Base-by-base conservation (phyloP, 352 stramenopile species). In the Pythium plurisporium region DNA sequence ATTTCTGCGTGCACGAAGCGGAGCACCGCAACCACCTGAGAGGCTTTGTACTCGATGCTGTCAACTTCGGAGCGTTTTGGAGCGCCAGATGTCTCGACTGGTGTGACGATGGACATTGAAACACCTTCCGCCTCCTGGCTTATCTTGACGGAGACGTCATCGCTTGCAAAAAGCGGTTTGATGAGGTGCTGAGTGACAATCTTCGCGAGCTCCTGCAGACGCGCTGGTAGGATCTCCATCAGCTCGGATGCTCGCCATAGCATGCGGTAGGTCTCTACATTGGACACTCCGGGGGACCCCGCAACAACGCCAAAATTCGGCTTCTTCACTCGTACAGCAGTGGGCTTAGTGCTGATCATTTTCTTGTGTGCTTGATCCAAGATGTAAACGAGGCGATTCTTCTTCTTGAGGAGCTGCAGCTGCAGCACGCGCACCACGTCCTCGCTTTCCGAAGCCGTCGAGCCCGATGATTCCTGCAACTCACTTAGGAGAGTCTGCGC, bases 221-320 rank as follows among this genome's bases (percentile, higher is more conserved):
- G 74, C 9, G 63, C 58, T 2, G 65, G 56, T 14, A 87, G 58
- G 15, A 77, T 56, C 5, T 72, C 65, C 60, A 87, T 60, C 26
- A 79, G 48, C 46, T 80, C 65, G 30, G 78, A 86, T 15, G 78
- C 79, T 23, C 60, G 69, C 78, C 78, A 91, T n/a, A 88, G 80
- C 8, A 77, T 68, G 0, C 26, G 49, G 8, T 20, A 57, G 2
- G 53, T 51, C 17, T 61, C 50, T 4, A 22, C 22, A 14, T 33
- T 42, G 5, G 41, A 27, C 11, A 23, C 9, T 23, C 23, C 42
- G 0, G 50, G 26, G 15, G 49, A 50, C 27, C 12, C 20, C 15
- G 42, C 22, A 5, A 25, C 4, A 20, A 12, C 38, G 19, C 36
- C 38, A 15, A 63, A 45, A 11, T 17, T 43, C n/a, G 53, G 60